Percentiles rank a stretch among this genome's conserved stretches.
Evolutionary conservation across 208 protist genomes (phyloP).

Genomic region (Leishmania aethiopica): DNA sequence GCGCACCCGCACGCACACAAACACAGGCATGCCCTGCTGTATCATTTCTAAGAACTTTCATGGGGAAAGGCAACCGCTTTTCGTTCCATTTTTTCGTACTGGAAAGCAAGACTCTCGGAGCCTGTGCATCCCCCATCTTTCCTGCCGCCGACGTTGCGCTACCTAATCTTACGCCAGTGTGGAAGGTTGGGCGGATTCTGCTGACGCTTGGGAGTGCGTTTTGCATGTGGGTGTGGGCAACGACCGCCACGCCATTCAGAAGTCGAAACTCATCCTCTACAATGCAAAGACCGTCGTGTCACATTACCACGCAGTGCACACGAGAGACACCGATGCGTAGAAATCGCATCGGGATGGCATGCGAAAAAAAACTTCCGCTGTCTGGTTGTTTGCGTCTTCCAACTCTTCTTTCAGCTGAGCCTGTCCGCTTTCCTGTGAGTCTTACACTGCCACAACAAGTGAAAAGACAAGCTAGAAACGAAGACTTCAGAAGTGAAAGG

Average conservation of each 20-base stretch:
- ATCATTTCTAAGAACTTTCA: neutral
- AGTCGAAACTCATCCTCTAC: neutral
- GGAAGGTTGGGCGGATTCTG: neutral
- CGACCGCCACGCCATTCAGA: neutral
- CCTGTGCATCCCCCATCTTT: neutral
- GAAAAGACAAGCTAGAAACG: neutral
- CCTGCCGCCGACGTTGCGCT: neutral
- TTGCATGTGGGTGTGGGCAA: neutral
- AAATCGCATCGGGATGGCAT: neutral
- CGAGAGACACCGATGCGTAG: neutral
- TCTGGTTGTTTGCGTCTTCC: neutral
- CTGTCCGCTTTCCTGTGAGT: neutral
- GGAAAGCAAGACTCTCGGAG: neutral
- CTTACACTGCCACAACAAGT: neutral
- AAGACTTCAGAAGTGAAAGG: neutral
- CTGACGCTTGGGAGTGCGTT: neutral
- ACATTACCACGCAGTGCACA: neutral
- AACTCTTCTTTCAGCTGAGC: neutral
- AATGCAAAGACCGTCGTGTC: neutral
- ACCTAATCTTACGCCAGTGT: neutral
- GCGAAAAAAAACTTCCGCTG: neutral
- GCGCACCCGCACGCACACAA: neutral
- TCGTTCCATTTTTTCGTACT: neutral
- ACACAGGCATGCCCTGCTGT: neutral
- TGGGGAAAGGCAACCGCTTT: neutral